Evolutionary conservation across 768 basidiomycete species (phyloP), one percentile per base, ranked within the genome.

Genomic region (Lactifluus pinguis): DNA sequence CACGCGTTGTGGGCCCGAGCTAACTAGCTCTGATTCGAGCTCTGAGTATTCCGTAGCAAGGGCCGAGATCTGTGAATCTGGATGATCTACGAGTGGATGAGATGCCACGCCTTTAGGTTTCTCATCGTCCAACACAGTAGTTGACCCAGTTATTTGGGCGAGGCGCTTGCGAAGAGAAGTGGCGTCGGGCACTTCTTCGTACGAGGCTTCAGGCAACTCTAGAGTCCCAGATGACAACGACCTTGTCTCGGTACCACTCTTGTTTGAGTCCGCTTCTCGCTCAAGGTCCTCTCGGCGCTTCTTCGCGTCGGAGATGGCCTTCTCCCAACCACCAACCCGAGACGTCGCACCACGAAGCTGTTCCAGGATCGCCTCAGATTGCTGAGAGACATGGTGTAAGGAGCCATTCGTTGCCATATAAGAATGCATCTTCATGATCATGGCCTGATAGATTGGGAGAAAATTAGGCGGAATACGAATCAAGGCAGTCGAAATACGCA

Each of bases 361-460:
- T 4, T 71, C 62, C 6, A 83, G 71, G 14, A 79, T 66, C 15
- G 65, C 64, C 45, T 80, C 69, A 0, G 82, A 77, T 55, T 84
- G 79, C 38, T 77, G 72, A 17, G 76, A 69, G 13, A 80, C 74
- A 8, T 73, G 71, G 61, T 87, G 82, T 21, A 97, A 83, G 66
- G 90, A 84, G 6, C 95, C 92, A 69, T 98, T 98, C 47, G 87
- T 81, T 21, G 86, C 80, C 71, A 89, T 82, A 73, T 98, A 99
- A 5, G 93, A 97, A 72, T 99, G 95, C 79, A 95, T 87, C 74
- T 97, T 91, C 92, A 94, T 94, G 67, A 93, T 81, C 85, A 94
- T 86, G 61, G 86, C 82, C 83, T 86, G 56, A 21, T 39, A 13
- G 32, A 21, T 34, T 45, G 45, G 6, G 17, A 49, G 29, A 4